A percentile compares a stretch with the other conserved stretches of the same genome.
These are phyloP conservation scores for Pythium insidiosum DNA, from an alignment of 352 stramenopile genomes.

Conservation along the genomic window DNA sequence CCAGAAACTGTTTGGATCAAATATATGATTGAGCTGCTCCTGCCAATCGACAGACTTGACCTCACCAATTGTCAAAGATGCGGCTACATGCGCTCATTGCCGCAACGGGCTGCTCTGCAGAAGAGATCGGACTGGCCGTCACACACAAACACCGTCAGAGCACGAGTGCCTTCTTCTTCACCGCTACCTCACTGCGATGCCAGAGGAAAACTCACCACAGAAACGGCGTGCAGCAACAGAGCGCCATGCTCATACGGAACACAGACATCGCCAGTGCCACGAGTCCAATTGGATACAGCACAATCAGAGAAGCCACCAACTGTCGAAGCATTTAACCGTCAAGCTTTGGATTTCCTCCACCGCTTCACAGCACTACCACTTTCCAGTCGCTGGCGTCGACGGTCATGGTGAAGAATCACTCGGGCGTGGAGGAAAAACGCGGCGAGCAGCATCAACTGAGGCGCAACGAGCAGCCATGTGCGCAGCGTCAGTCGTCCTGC, in stretches of 20 bases:
- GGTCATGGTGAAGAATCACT: constrained; percentile 5
- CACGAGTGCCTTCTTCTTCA: too few relatives aligned
- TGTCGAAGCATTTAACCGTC: too few relatives aligned
- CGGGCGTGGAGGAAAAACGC: constrained; percentile 11
- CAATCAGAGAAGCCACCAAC: too few relatives aligned
- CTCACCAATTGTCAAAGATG: constrained; percentile 17
- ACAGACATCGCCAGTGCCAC: too few relatives aligned
- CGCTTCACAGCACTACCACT: not conserved
- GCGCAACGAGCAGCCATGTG: constrained; percentile 12
- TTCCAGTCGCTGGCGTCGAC: not conserved
- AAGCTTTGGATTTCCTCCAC: constrained; percentile 14
- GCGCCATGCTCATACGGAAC: too few relatives aligned
- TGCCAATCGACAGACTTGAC: not conserved
- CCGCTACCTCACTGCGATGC: too few relatives aligned
- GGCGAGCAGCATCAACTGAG: constrained; percentile 6
- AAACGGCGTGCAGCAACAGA: too few relatives aligned
- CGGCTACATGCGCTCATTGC: constrained; percentile 17
- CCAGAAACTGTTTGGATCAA: constrained; percentile 5
- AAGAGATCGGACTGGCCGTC: too few relatives aligned
- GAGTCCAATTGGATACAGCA: too few relatives aligned
- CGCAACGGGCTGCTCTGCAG: too few relatives aligned
- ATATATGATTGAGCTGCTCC: not conserved
- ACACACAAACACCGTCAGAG: too few relatives aligned
- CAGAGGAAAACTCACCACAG: too few relatives aligned
- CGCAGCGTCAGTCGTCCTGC: constrained; percentile 7